Evolutionary conservation across 2,329 filamentous ascomycete species (phyloP).

Genomic region (Thermothelomyces thermophilus): DNA sequence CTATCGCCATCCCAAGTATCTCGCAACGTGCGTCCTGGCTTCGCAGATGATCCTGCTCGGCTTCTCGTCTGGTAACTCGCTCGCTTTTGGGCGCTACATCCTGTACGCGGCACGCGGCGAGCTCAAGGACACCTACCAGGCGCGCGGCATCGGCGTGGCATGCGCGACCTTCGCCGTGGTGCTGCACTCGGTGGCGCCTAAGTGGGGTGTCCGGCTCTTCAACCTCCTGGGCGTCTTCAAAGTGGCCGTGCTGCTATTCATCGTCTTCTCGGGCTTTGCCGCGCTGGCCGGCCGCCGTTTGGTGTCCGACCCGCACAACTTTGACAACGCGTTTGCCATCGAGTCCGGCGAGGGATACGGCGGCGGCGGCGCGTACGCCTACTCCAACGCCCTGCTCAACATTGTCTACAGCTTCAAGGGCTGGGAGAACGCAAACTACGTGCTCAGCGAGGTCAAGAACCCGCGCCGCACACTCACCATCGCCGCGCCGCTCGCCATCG

Average conservation of each 20-base stretch:
- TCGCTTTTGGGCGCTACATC: constrained; percentile 49
- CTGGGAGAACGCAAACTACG: constrained; percentile 60
- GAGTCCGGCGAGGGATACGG: constrained; percentile 39
- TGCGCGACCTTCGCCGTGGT: constrained; percentile 49
- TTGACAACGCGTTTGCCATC: constrained; percentile 47
- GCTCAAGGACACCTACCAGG: constrained; percentile 46
- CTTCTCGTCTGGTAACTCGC: constrained; percentile 53
- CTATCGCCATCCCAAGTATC: constrained; percentile 51
- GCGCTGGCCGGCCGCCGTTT: constrained; percentile 45
- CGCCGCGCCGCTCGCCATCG: constrained; percentile 52
- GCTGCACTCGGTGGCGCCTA: constrained; percentile 47
- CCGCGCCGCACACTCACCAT: constrained; percentile 39
- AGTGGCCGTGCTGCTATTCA: constrained; percentile 51
- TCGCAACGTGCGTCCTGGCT: constrained; percentile 54
- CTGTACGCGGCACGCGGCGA: constrained; percentile 46
- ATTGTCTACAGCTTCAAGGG: constrained; percentile 58
- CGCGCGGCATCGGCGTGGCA: constrained; percentile 49
- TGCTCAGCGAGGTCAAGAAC: constrained; percentile 42
- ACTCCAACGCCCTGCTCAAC: constrained; percentile 51
- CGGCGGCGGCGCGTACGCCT: constrained; percentile 44
- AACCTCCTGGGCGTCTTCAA: constrained; percentile 57
- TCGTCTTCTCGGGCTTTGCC: constrained; percentile 55
- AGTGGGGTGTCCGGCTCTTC: constrained; percentile 53
- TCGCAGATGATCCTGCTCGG: constrained; percentile 56
- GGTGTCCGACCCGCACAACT: constrained; percentile 48